Conservation (phyloP, 345 rosid genomes). For the Pelargonium nanum region DNA sequence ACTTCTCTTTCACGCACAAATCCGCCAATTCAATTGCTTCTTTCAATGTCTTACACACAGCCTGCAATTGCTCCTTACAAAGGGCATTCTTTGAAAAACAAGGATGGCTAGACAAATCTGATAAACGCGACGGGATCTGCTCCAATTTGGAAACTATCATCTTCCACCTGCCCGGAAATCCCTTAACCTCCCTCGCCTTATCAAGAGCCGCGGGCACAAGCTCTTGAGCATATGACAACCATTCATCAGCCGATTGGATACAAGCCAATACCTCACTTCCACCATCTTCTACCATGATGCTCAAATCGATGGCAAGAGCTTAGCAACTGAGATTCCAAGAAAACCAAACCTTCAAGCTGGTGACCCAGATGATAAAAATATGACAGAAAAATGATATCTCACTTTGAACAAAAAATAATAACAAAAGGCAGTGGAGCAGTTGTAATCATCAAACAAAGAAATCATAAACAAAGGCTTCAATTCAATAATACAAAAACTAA, state of each 20-base stretch:
- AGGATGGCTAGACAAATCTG: constrained; percentile 89
- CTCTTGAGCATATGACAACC: constrained; percentile 57
- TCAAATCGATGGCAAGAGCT: constrained; percentile 14
- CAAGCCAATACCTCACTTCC: constrained; percentile 19
- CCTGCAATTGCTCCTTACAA: constrained; percentile 82
- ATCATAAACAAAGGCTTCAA: constrained; percentile 15
- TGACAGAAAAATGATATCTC: constrained; percentile 10
- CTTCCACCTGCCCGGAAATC: constrained; percentile 83
- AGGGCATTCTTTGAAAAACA: constrained; percentile 76
- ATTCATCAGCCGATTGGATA: constrained; percentile 49
- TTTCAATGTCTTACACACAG: constrained; percentile 46
- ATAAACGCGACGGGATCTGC: constrained; percentile 64
- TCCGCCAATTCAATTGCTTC: constrained; percentile 42
- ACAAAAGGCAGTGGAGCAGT: constrained; percentile 61
- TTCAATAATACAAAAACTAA: constrained; percentile 17
- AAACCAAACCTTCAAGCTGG: constrained; percentile 15
- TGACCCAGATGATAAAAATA: constrained; percentile 20
- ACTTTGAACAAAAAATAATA: constrained; percentile 27
- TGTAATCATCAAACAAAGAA: constrained; percentile 37
- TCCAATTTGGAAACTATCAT: constrained; percentile 66
- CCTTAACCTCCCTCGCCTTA: constrained; percentile 53
- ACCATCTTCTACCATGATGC: constrained; percentile 42
- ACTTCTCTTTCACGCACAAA: constrained; percentile 50
- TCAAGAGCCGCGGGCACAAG: constrained; percentile 54
- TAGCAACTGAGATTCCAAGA: constrained; percentile 20